Evolutionary conservation across 805 yeast genomes (phyloP).

Genomic region (Candida sithepensis): DNA sequence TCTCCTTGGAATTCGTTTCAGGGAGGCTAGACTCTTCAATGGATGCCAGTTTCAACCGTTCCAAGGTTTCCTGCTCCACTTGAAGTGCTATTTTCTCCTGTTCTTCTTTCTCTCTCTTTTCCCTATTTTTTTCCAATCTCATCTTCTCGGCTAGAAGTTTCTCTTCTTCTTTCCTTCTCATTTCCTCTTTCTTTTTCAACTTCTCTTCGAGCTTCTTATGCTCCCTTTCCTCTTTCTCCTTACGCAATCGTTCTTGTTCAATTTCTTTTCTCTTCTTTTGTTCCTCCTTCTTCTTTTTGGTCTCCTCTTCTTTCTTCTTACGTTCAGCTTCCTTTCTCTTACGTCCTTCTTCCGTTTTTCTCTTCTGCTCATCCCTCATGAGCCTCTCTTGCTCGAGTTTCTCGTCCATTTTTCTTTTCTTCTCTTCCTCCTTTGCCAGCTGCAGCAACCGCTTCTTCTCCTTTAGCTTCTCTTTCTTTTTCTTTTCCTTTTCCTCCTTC

Average conservation of each 20-base stretch:
- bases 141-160: constrained; percentile 29
- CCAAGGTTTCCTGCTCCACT: constrained; percentile 6
- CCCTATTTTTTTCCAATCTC: constrained; percentile 20
- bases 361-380: constrained; percentile 38
- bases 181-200: constrained; percentile 30
- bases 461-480: constrained; percentile 64
- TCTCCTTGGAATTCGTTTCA: not conserved
- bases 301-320: constrained; percentile 39
- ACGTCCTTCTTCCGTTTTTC: constrained; percentile 45
- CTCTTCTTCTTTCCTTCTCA: constrained; percentile 33
- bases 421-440: constrained; percentile 60
- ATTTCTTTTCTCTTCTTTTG: constrained; percentile 37
- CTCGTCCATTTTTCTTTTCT: constrained; percentile 52
- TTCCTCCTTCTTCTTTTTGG: constrained; percentile 38
- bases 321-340: constrained; percentile 39
- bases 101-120: constrained; percentile 23
- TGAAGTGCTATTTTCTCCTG: constrained; percentile 25
- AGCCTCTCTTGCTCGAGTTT: constrained; percentile 42
- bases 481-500: constrained; percentile 60
- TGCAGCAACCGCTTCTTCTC: constrained; percentile 66
- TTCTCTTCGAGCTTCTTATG: constrained; percentile 34
- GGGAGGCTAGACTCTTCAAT: not conserved
- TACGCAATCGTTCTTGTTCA: constrained; percentile 35
- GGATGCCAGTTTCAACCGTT: not conserved
- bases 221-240: constrained; percentile 35